Evolutionary conservation across 179 eudicot species (phyloP), one percentile per base, ranked within the genome.

Genomic region (Heliamphora pulchella): DNA sequence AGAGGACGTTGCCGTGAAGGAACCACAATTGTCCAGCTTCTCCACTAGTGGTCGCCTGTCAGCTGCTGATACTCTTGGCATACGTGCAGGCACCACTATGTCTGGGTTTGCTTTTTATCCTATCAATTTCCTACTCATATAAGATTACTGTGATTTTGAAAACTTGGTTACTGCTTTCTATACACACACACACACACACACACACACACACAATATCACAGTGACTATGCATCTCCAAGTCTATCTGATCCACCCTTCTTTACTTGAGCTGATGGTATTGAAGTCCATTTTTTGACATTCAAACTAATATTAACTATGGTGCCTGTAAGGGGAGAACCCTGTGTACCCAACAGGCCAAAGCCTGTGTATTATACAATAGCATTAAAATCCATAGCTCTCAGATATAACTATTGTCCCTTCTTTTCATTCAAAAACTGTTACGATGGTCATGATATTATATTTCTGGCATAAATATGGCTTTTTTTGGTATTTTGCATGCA

Each of bases 11-110:
- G 43, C 55, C 22, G 46, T 79, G 5, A 81, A 63, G 64, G 87
- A 86, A 48, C 72, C 87, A 50, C 85, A 76, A 10, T 75, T 85
- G 44, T 78, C 83, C 77, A 81, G 84, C 80, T 74, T 82, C 48
- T 84, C 88, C 22, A 79, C 82, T 65, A 87, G 85, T 82, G 78
- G 77, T 61, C 88, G 77, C 65, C 10, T 81, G 57, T 82, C 85
- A 31, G 84, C 75, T 80, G 77, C 51, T 69, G 91, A 86, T 77
- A 58, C 91, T 55, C 50, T 86, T 71, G 65, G 87, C 41, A 84
- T 88, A 51, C 89, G 81, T 55, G 73, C 81, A 47, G 83, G 78
- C 46, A 65, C 82, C 57, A 77, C 81, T 76, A 48, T 66, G 39
- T 58, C 89, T 48, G 85, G 93, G 96, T 91, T 51, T 20, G 76